Evolutionary conservation across 148 eudicot genomes (phyloP), one percentile per base, ranked within the genome.

Genomic region (Chenopodium formosanum): DNA sequence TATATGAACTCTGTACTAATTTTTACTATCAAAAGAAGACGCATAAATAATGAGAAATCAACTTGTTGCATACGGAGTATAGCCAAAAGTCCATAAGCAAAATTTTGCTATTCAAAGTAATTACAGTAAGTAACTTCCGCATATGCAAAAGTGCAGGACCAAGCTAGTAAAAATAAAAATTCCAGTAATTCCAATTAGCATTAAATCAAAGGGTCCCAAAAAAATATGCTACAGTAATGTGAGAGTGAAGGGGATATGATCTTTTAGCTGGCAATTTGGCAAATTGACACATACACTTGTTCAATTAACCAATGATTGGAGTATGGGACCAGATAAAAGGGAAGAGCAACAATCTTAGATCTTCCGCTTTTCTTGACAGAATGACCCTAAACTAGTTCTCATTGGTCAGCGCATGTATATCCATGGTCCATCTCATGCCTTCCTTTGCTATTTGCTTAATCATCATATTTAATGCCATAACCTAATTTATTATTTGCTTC

Each of bases 231-330:
- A 20, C 23, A 76, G 12, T 58, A 27, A 58, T 76, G 67, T 56
- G 68, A 12, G 66, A 13, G 68, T 27, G 23, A 37, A 58, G 48
- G 48, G 32, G 13, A 58, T 31, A 58, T 63, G 31, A 62, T 63
- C 67, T 60, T 73, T 12, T 48, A 75, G 78, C 64, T 56, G 65
- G 67, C 66, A 34, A 13, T 14, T 56, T 56, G 62, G 62, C 2
- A 56, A 56, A 29, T 6, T 40, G 47, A 75, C 63, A 58, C 46
- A 31, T 4, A 56, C 62, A 52, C 77, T 74, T 52, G 17, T 52
- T 50, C 64, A 74, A 56, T 31, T 29, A 13, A 75, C 65, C 78
- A 56, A 75, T 75, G 78, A 75, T 75, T 75, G 25, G 23, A 31
- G 13, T 31, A 56, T 53, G 47, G 78, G 78, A 32, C 78, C 78